Conservation (phyloP, 2,329 filamentous ascomycete species). For the Aspergillus tubingensis region DNA sequence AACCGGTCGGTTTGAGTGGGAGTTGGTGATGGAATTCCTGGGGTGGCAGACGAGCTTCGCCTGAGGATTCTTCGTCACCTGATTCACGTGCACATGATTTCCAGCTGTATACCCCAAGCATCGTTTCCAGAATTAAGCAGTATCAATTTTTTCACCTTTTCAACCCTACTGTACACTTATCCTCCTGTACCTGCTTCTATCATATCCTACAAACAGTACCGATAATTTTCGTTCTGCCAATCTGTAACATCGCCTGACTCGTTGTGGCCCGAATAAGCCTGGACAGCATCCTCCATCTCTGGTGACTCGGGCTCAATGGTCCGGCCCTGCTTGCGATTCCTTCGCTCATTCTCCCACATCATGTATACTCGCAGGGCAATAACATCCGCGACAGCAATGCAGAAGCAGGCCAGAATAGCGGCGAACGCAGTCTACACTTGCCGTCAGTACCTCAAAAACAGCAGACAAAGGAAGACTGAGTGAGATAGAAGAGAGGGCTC, state of each 20-base stretch:
- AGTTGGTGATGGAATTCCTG: conserved; percentile 5
- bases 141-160: not conserved
- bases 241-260: conserved; percentile 9
- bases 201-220: conserved; percentile 9
- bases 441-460: not conserved
- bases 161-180: not conserved
- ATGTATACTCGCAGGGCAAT: not conserved
- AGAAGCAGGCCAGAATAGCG: conserved; percentile 8
- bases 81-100: not conserved
- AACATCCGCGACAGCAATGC: conserved; percentile 6
- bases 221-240: conserved; percentile 12
- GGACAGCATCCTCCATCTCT: not conserved
- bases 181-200: too few species aligned
- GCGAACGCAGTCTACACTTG: conserved; percentile 6
- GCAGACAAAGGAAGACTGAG: not conserved
- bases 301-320: conserved; percentile 12
- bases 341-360: conserved; percentile 9
- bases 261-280: not conserved
- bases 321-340: conserved; percentile 8
- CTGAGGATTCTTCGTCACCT: not conserved
- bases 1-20: conserved; percentile 4
- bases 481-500: not conserved
- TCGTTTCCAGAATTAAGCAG: not conserved
- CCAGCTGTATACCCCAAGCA: not conserved
- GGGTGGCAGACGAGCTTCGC: conserved; percentile 8